These are phyloP conservation scores for Brassica juncea DNA, from an alignment of 345 rosid genomes.

Conservation along the genomic window DNA sequence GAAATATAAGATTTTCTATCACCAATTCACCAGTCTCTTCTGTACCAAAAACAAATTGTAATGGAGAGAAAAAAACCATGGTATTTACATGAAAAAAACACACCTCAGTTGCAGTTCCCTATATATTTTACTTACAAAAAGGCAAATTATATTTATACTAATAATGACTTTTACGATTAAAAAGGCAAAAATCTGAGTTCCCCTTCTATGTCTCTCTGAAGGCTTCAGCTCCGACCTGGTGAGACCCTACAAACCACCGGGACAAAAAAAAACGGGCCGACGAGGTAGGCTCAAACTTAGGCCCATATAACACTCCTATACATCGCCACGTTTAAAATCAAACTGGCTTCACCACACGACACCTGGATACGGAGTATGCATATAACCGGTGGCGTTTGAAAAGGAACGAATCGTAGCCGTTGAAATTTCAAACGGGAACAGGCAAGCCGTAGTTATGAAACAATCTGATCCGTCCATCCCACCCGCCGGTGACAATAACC, in stretches of 20 bases:
- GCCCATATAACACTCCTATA: slow-evolving; percentile 18
- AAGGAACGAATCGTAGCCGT: slow-evolving; percentile 27
- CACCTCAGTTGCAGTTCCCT: slow-evolving; percentile 18
- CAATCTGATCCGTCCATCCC: slow-evolving; percentile 89
- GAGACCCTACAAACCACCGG: slow-evolving; percentile 1
- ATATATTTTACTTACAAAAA: slow-evolving; percentile 21
- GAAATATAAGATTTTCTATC: background rate
- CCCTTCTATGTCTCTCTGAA: slow-evolving; percentile 11
- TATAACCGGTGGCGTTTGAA: slow-evolving; percentile 21
- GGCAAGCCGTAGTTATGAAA: slow-evolving; percentile 94
- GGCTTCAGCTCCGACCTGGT: slow-evolving; percentile 6
- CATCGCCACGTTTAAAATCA: background rate
- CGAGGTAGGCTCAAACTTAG: slow-evolving; percentile 13
- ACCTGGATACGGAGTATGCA: background rate
- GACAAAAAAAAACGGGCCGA: background rate
- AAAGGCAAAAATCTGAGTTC: slow-evolving; percentile 24
- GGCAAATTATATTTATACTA: background rate
- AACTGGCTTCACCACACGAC: background rate
- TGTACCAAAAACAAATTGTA: background rate
- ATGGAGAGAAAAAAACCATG: slow-evolving; percentile 22
- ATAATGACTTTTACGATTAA: slow-evolving; percentile 11
- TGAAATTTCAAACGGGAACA: slow-evolving; percentile 49
- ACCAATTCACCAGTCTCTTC: background rate
- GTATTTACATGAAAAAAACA: slow-evolving; percentile 21
- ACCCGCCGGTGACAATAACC: slow-evolving; percentile 89